Evolutionary conservation across 176 grass and related monocot genomes (phyloP).

Genomic region (Phragmites australis): DNA sequence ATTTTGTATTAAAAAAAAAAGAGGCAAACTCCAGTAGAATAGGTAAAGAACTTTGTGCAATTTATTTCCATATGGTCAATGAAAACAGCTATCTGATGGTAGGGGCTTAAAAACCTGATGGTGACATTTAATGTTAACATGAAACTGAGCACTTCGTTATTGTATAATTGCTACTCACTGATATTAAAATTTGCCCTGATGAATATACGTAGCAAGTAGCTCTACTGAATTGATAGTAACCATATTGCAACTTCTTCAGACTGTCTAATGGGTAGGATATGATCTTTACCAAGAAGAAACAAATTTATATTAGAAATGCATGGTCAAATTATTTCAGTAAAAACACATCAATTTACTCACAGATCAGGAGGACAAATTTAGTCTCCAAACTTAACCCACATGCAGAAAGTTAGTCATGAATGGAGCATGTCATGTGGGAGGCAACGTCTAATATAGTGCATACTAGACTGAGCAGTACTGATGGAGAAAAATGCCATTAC

Average conservation of each 20-base stretch:
- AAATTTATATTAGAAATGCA: neutral
- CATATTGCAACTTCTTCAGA: neutral
- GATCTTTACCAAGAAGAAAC: conserved; percentile 6
- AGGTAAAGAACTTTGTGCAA: neutral
- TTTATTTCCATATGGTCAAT: neutral
- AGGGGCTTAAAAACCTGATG: neutral
- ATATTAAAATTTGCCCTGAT: neutral
- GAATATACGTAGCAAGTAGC: neutral
- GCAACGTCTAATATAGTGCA: conserved; percentile 5
- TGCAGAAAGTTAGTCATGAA: conserved; percentile 1
- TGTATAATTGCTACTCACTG: neutral
- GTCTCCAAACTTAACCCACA: neutral
- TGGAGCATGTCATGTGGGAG: conserved; percentile 1
- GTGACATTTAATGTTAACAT: neutral
- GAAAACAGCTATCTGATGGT: conserved; percentile 11
- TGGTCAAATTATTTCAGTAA: conserved; percentile 18
- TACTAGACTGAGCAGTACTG: conserved; percentile 10
- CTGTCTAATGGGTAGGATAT: neutral
- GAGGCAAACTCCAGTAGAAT: neutral
- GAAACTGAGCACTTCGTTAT: neutral
- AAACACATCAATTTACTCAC: neutral
- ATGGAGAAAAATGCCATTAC: conserved; percentile 31
- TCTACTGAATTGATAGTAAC: conserved; percentile 2
- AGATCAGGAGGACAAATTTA: neutral
- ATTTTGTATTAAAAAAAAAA: neutral